These are phyloP conservation scores for Spiraea crenata DNA, from an alignment of 331 rosid species.

Conservation along the genomic window DNA sequence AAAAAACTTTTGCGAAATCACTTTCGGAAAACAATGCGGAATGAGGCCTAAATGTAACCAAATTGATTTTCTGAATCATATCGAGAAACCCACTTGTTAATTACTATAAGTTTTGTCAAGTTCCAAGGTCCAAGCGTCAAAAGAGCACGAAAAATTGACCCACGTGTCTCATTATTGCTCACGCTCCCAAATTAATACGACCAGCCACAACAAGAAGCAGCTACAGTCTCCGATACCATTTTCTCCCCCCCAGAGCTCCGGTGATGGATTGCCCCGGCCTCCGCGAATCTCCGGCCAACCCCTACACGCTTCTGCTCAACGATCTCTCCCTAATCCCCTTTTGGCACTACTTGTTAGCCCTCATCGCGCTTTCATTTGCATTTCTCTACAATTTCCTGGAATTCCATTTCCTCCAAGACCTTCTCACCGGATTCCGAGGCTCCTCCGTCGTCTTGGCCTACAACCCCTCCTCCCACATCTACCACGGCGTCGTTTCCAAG, in stretches of 20 bases:
- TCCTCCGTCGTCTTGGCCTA: constrained; percentile 42
- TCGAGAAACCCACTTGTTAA: too few species aligned
- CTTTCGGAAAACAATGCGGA: too few species aligned
- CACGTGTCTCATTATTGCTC: too few species aligned
- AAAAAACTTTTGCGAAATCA: too few species aligned
- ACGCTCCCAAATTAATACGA: too few species aligned
- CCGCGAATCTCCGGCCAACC: constrained; percentile 5
- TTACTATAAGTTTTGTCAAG: too few species aligned
- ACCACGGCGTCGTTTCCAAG: constrained; percentile 63
- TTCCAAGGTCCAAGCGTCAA: too few species aligned
- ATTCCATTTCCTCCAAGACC: constrained; percentile 54
- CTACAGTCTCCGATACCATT: not conserved
- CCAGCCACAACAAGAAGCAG: too few species aligned
- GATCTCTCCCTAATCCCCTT: constrained; percentile 48
- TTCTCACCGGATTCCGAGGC: constrained; percentile 53
- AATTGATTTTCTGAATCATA: too few species aligned
- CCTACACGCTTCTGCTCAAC: constrained; percentile 42
- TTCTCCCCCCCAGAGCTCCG: not conserved
- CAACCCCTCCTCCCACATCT: constrained; percentile 43
- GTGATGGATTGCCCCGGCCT: constrained; percentile 20
- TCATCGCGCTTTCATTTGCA: not conserved
- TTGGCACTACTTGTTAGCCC: constrained; percentile 44
- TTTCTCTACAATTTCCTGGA: constrained; percentile 65
- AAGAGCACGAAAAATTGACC: too few species aligned
- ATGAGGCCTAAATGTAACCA: too few species aligned